Percentiles rank a stretch among this genome's conserved stretches.
Evolutionary conservation across 2,329 filamentous ascomycete species (phyloP).

Genomic region (Pseudogymnoascus sp.): DNA sequence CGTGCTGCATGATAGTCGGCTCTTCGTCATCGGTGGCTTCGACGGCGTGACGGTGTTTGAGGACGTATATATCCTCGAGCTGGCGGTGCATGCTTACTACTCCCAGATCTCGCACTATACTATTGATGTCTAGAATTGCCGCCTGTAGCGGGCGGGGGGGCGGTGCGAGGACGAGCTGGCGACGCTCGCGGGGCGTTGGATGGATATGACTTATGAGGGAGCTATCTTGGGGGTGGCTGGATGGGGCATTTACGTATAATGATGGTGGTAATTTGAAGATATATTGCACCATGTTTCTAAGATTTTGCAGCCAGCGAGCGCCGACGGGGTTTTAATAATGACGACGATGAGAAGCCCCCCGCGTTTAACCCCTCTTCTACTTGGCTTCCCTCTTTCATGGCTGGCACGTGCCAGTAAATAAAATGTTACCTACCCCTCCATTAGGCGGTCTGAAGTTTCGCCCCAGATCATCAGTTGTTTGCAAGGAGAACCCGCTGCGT

Average conservation of each 20-base stretch:
- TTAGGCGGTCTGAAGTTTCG: neutral
- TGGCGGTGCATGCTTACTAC: conserved; percentile 64
- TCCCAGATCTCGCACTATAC: conserved; percentile 66
- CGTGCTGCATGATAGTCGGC: conserved; percentile 55
- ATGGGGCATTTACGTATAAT: conserved; percentile 4
- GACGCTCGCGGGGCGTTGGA: neutral
- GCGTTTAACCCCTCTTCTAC: neutral
- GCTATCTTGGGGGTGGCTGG: neutral
- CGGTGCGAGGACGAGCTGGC: neutral
- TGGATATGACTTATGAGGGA: conserved; percentile 4
- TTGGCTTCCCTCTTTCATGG: neutral
- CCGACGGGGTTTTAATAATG: neutral
- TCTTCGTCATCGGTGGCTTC: conserved; percentile 59
- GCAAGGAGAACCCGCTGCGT: neutral
- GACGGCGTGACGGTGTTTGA: conserved; percentile 60
- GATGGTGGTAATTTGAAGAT: neutral
- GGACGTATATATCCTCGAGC: conserved; percentile 58
- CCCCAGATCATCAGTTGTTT: neutral
- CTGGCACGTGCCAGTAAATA: neutral
- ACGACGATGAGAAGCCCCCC: neutral
- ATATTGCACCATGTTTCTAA: neutral
- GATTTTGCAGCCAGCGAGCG: neutral
- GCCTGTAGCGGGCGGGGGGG: neutral
- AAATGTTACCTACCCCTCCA: conserved; percentile 4
- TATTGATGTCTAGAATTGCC: conserved; percentile 48